These are phyloP conservation scores for Sclerotinia spermophila DNA, from an alignment of 2,329 filamentous ascomycete genomes.

Conservation along the genomic window DNA sequence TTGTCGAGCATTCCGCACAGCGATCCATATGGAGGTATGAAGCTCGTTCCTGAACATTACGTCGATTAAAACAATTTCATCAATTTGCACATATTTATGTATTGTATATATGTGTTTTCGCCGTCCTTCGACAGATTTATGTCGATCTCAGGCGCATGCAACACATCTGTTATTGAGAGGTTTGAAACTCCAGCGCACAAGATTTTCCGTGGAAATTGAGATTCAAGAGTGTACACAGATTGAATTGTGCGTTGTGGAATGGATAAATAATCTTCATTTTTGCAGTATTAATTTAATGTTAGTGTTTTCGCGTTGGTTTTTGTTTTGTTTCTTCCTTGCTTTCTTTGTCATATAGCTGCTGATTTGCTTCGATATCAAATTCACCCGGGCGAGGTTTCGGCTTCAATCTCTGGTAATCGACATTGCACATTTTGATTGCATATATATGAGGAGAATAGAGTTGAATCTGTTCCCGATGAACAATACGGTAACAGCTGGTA, in stretches of 20 bases:
- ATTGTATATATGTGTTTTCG: background rate
- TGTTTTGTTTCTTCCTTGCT: background rate
- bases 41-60: slow-evolving; percentile 29
- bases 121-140: background rate
- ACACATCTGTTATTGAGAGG: background rate
- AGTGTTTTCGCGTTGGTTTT: background rate
- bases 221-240: background rate
- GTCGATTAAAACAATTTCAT: background rate
- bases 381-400: background rate
- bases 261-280: background rate
- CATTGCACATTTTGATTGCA: background rate
- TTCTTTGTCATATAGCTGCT: background rate
- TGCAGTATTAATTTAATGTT: background rate
- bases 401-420: background rate
- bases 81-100: background rate
- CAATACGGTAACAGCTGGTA: background rate
- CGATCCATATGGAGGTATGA: slow-evolving; percentile 28
- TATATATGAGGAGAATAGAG: background rate
- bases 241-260: background rate
- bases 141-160: background rate
- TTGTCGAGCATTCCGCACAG: slow-evolving; percentile 17
- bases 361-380: background rate
- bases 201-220: background rate
- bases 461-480: background rate
- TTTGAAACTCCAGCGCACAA: background rate